Percentiles rank a stretch among this genome's conserved stretches.
Conservation (phyloP, 345 rosid species). For the Hibiscus mutabilis region DNA sequence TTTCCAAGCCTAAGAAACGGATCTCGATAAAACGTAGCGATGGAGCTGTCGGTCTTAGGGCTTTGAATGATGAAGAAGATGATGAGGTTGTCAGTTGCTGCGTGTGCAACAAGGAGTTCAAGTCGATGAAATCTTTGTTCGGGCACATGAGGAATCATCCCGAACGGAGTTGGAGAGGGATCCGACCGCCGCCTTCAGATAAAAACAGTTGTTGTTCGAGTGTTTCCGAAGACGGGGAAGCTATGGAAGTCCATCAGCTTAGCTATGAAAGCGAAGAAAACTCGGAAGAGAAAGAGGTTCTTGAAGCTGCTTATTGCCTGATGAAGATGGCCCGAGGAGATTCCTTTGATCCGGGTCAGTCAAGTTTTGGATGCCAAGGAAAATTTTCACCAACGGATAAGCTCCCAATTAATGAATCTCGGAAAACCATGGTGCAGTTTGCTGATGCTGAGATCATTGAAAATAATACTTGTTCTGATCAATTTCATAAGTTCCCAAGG, state of each 20-base stretch:
- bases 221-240: conserved; percentile 11
- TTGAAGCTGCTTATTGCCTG: conserved; percentile 14
- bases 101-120: conserved; percentile 34
- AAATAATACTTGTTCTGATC: neutral
- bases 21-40: neutral
- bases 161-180: conserved; percentile 55
- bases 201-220: conserved; percentile 9
- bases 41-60: no score
- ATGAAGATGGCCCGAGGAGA: conserved; percentile 8
- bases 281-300: neutral
- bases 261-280: neutral
- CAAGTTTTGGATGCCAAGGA: neutral
- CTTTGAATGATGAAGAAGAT: neutral
- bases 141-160: conserved; percentile 91
- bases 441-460: neutral
- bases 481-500: neutral
- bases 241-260: neutral
- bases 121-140: conserved; percentile 40
- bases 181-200: conserved; percentile 35
- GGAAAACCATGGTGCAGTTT: no score
- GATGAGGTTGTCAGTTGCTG: conserved; percentile 19
- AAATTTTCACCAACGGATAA: neutral
- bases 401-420: neutral
- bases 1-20: neutral
- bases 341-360: neutral